These are phyloP conservation scores for Stentor coeruleus DNA, from an alignment of 73 alveolate species.

Conservation along the genomic window DNA sequence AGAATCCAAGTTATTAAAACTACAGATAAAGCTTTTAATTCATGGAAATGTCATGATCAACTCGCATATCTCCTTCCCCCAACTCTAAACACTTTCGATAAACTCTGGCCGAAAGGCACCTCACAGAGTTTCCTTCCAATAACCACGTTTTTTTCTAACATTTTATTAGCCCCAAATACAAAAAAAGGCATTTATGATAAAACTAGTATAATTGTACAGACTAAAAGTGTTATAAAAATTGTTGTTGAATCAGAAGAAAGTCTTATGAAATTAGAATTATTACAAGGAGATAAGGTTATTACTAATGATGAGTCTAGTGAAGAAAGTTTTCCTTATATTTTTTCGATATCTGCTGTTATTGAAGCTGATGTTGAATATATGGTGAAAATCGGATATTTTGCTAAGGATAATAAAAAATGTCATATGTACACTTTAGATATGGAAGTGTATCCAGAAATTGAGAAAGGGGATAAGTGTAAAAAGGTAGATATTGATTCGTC, in stretches of 20 bases:
- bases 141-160: neutral
- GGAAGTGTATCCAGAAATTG: neutral
- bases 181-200: neutral
- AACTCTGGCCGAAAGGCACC: neutral
- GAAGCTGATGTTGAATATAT: neutral
- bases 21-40: neutral
- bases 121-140: neutral
- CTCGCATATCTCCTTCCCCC: neutral
- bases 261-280: neutral
- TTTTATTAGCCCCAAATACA: neutral
- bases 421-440: neutral
- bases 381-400: neutral
- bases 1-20: neutral
- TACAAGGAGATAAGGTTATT: neutral
- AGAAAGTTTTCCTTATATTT: neutral
- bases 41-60: neutral
- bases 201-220: neutral
- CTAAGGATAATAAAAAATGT: neutral
- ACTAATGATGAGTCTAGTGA: neutral
- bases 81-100: neutral
- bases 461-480: no score
- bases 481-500: no score
- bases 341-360: neutral
- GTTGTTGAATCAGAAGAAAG: neutral
- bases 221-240: neutral